Base-by-base conservation (phyloP, 345 rosid genomes). In the Gynandropsis gynandra region DNA sequence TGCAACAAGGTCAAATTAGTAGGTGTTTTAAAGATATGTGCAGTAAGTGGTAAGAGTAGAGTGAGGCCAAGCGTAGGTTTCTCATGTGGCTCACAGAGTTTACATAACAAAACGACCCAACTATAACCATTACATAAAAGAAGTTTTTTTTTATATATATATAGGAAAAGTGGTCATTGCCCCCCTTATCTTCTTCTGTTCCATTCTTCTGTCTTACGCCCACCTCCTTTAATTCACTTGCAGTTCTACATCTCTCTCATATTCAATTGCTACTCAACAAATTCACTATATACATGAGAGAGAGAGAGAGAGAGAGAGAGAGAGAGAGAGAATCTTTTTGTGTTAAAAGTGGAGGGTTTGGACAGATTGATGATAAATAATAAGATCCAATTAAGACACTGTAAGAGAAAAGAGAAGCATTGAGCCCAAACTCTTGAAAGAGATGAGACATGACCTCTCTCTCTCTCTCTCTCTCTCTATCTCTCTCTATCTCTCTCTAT, bases 141-240 rank as follows among this genome's bases (percentile, higher is more conserved):
- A 59, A 43, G 58, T 59, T 59, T 58, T 10, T n/a, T n/a, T n/a
- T n/a, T n/a, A n/a, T n/a, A n/a, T n/a, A n/a, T n/a, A n/a, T n/a
- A n/a, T n/a, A n/a, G n/a, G n/a, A 9, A 36, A 36, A 36, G 13
- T 65, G 65, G 59, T 59, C 70, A 65, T 65, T 58, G 69, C 70
- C 61, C 67, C n/a, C n/a, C n/a, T n/a, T n/a, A n/a, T 65, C 75
- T 58, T 64, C 54, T 54, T 60, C 68, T 50, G 48, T 64, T 68
- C 50, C 67, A 16, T 51, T 24, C 6, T 56, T 47, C 50, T 41
- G 58, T 39, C 63, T 45, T 62, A 50, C 60, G 64, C 60, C 65
- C 63, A 58, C 60, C 52, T 52, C 47, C 56, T 41, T 47, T 65
- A 58, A 65, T 52, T 52, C 58, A 66, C 70, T 66, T 66, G 65